These are phyloP conservation scores for Suhomyces ambrosiae DNA, from an alignment of 1,139 yeast species.

Conservation along the genomic window DNA sequence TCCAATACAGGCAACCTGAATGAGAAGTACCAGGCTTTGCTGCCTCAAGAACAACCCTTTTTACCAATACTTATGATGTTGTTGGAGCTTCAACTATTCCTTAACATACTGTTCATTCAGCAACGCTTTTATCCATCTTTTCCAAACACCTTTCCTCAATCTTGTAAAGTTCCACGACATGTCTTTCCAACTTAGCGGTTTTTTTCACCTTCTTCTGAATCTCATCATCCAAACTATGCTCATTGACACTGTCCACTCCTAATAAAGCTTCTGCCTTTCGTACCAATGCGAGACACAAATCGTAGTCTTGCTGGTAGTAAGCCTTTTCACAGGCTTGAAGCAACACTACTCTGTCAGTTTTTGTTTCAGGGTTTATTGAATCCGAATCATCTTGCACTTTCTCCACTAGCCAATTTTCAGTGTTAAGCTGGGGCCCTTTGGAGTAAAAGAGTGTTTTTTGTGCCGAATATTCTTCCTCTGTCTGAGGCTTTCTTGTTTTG, in stretches of 20 bases:
- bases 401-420: constrained; percentile 47
- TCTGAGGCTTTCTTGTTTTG: constrained; percentile 53
- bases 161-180: constrained; percentile 46
- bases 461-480: constrained; percentile 51
- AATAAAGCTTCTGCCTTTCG: constrained; percentile 31
- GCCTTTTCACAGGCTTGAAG: constrained; percentile 52
- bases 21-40: no score
- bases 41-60: no score
- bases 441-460: constrained; percentile 48
- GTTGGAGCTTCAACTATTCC: no score
- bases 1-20: no score
- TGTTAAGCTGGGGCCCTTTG: constrained; percentile 55
- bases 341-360: constrained; percentile 38
- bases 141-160: constrained; percentile 42
- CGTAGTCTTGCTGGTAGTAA: constrained; percentile 50
- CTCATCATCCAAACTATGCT: constrained; percentile 16
- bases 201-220: constrained; percentile 26
- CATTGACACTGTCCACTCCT: constrained; percentile 31
- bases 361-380: constrained; percentile 27
- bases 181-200: constrained; percentile 44
- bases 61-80: no score
- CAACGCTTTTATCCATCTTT: constrained; percentile 5
- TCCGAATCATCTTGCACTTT: constrained; percentile 22
- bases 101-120: no score
- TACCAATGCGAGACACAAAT: constrained; percentile 43